Evolutionary conservation across 148 eudicot genomes (phyloP), one percentile per base, ranked within the genome.

Genomic region (Amaranthus hypochondriacus): DNA sequence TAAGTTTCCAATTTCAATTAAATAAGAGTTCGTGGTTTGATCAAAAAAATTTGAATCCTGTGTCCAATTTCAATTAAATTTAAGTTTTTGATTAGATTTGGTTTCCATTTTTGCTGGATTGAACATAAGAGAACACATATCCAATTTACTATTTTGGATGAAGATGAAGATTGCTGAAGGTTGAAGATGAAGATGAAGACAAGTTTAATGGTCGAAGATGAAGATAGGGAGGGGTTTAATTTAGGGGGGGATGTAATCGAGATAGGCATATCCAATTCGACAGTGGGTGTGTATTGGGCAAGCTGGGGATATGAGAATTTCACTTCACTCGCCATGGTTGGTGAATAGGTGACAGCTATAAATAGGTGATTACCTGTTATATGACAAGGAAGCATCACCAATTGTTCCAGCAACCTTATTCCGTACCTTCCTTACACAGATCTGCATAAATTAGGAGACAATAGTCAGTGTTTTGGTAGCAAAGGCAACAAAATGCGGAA

Each of bases 381-480:
- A 95, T 56, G 84, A 58, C 87, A 95, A 83, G 76, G 75, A 88
- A 65, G 88, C 90, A 2, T 95, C 96, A 18, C 99, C 99, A 67
- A 90, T 89, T 13, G 92, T 87, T 48, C 99, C 99, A 73, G 84
- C 82, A 47, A 94, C 97, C 83, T 94, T 94, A 81, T 88, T 94
- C 68, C 98, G 89, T 46, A 94, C 98, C 83, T 94, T 94, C 63
- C 96, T 81, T 61, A 95, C 89, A 75, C 91, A 92, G 72, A 95
- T 85, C 99, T 95, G 86, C 75, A 73, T 5, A 18, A 51, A 66
- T 13, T 8, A 28, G 39, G 56, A 59, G 13, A 64, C 62, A 52
- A 15, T 13, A 62, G 10, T 6, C 10, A 15, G 52, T 28, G 21
- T 56, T 58, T 9, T 62, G 57, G 49, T 50, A 59, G 51, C 10